A percentile compares a stretch with the other conserved stretches of the same genome.
Conservation (phyloP, 2,329 filamentous ascomycete species). For the Coniochaeta sp. region DNA sequence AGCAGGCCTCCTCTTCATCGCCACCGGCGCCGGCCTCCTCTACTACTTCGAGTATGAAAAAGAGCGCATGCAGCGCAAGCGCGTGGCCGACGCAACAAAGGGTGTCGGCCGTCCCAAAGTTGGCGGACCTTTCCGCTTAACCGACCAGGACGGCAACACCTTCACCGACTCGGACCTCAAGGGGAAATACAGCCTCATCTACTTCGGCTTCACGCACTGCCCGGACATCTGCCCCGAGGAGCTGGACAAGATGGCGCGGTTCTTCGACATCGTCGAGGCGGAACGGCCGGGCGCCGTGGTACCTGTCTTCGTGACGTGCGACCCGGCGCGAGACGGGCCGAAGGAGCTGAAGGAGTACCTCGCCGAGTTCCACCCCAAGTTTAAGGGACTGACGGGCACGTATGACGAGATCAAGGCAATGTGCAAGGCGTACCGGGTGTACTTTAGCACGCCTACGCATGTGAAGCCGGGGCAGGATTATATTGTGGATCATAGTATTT, state of each 20-base stretch:
- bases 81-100: constrained; percentile 86
- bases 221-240: constrained; percentile 98
- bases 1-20: constrained; percentile 77
- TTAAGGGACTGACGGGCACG: constrained; percentile 84
- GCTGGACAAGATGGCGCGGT: constrained; percentile 97
- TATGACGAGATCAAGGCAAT: constrained; percentile 91
- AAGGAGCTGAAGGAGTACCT: constrained; percentile 80
- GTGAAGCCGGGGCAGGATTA: constrained; percentile 95
- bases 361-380: constrained; percentile 78
- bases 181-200: constrained; percentile 85
- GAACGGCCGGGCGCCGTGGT: constrained; percentile 48
- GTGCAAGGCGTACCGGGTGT: constrained; percentile 94
- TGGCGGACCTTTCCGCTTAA: constrained; percentile 75
- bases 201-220: constrained; percentile 98
- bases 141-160: constrained; percentile 71
- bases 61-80: constrained; percentile 78
- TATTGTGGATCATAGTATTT: constrained; percentile 96
- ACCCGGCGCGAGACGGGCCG: constrained; percentile 85
- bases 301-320: constrained; percentile 91
- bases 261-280: constrained; percentile 68
- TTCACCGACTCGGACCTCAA: constrained; percentile 77
- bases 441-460: constrained; percentile 86
- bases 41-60: constrained; percentile 95
- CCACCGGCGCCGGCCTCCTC: constrained; percentile 68
- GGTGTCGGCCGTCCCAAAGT: constrained; percentile 90